Evolutionary conservation across 140 eudicot genomes (phyloP).

Genomic region (Senecio squalidus): DNA sequence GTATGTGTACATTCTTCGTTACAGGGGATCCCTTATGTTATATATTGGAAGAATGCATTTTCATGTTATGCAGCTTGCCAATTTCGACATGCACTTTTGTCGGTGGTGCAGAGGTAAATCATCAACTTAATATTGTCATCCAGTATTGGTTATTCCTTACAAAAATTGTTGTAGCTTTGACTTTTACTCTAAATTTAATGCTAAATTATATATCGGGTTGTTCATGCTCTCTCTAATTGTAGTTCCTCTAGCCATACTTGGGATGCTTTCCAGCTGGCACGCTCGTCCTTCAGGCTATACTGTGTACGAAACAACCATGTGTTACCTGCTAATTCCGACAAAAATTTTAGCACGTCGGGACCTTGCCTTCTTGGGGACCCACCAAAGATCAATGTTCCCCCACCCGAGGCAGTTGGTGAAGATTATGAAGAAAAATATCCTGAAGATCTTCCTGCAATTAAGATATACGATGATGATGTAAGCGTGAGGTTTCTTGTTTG

Average conservation of each 20-base stretch:
- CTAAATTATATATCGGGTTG: not conserved
- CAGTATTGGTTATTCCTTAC: not conserved
- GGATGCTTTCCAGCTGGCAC: conserved; percentile 94
- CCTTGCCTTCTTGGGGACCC: conserved; percentile 83
- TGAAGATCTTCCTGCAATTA: conserved; percentile 73
- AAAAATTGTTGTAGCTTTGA: not conserved
- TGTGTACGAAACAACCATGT: conserved; percentile 57
- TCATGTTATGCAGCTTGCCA: conserved; percentile 72
- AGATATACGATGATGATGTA: conserved; percentile 86
- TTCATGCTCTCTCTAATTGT: conserved; percentile 14
- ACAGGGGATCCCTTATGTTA: conserved; percentile 91
- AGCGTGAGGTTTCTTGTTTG: conserved; percentile 74
- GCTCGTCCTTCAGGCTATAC: conserved; percentile 74
- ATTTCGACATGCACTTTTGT: conserved; percentile 84
- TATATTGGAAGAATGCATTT: conserved; percentile 74
- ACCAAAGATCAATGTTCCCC: conserved; percentile 72
- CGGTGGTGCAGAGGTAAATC: conserved; percentile 75
- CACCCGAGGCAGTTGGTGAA: conserved; percentile 52
- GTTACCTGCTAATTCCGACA: conserved; percentile 35
- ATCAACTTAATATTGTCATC: not conserved
- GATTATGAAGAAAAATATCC: conserved; percentile 75
- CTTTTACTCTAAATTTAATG: not conserved
- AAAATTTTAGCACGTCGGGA: conserved; percentile 40
- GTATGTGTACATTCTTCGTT: conserved; percentile 6
- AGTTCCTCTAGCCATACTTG: conserved; percentile 92